Conservation (phyloP, 2,329 filamentous ascomycete species). For the Rhynchosporium secalis region DNA sequence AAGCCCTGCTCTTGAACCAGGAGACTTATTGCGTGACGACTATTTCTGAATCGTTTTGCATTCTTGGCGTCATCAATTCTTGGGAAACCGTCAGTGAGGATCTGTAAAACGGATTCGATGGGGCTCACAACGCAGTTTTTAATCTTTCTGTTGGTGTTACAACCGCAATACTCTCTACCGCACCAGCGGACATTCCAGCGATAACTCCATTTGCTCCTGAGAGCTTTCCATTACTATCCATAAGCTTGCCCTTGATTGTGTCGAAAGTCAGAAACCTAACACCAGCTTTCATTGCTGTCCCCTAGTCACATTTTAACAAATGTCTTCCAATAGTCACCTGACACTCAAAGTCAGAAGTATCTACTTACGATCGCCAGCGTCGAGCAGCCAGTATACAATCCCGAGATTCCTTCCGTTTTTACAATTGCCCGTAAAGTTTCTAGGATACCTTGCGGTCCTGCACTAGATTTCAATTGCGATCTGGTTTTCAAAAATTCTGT, state of each 20-base stretch:
- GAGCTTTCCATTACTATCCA: background rate
- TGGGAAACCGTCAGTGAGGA: background rate
- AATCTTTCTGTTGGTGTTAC: background rate
- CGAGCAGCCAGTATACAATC: background rate
- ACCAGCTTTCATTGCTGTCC: background rate
- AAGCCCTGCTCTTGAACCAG: background rate
- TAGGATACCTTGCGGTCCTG: background rate
- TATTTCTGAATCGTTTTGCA: background rate
- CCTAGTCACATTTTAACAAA: background rate
- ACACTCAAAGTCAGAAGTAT: background rate
- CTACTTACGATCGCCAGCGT: background rate
- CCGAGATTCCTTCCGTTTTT: background rate
- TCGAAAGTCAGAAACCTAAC: background rate
- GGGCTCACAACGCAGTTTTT: background rate
- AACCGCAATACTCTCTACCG: background rate
- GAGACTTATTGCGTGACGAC: background rate
- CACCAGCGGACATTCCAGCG: background rate
- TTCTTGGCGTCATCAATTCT: background rate
- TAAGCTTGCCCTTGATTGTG: background rate
- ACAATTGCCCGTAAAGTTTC: background rate
- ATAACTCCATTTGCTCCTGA: background rate
- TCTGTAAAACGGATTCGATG: background rate
- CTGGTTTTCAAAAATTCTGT: background rate
- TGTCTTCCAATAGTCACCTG: background rate
- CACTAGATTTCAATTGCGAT: background rate